Evolutionary conservation across 805 yeast genomes (phyloP).

Genomic region (Wickerhamia fluorescens): DNA sequence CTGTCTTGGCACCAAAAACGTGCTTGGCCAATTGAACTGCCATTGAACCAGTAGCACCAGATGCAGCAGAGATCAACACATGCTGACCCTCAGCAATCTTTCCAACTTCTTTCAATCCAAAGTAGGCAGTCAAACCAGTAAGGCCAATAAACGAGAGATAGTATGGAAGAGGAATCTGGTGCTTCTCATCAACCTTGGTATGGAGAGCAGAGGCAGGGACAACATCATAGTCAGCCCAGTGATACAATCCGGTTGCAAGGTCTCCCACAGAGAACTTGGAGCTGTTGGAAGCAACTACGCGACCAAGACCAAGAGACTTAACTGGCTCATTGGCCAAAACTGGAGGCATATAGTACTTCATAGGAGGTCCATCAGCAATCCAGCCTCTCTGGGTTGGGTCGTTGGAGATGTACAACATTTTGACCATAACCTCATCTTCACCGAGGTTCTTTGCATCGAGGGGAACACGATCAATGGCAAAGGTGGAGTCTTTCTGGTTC

Average conservation of each 20-base stretch:
- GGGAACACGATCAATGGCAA: constrained; percentile 12
- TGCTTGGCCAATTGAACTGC: constrained; percentile 52
- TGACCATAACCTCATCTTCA: constrained; percentile 21
- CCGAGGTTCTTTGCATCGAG: constrained; percentile 7
- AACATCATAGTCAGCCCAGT: constrained; percentile 45
- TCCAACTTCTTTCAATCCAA: constrained; percentile 45
- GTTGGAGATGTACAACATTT: constrained; percentile 23
- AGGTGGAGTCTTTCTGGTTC: constrained; percentile 20
- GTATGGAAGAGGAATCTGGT: constrained; percentile 10
- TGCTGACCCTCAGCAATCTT: constrained; percentile 37
- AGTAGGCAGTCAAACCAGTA: constrained; percentile 57
- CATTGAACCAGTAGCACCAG: constrained; percentile 65
- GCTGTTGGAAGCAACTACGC: constrained; percentile 42
- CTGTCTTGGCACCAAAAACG: constrained; percentile 44
- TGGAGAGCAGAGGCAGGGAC: constrained; percentile 18
- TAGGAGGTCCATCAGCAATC: constrained; percentile 19
- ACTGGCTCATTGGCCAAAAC: constrained; percentile 39
- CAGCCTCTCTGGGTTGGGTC: constrained; percentile 33
- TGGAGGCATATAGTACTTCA: constrained; percentile 29
- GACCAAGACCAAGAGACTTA: constrained; percentile 40
- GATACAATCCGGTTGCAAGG: constrained; percentile 27
- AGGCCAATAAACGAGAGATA: constrained; percentile 32
- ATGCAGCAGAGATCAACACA: constrained; percentile 55
- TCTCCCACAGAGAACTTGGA: constrained; percentile 38
- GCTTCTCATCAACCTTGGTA: constrained; percentile 19